Conservation (phyloP, 352 stramenopile genomes). For the Pythium rishiriense region DNA sequence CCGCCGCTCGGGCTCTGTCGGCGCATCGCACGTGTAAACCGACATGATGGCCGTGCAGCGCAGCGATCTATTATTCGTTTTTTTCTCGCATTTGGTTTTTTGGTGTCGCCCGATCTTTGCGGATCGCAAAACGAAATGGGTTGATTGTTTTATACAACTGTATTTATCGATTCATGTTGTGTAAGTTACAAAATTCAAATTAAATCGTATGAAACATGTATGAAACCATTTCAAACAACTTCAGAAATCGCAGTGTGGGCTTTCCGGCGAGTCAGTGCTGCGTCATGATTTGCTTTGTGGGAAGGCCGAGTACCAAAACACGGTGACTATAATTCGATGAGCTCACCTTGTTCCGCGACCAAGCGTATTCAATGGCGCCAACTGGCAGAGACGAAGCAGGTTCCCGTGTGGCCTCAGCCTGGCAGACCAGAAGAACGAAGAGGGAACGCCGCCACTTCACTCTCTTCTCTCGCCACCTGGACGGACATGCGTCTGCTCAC, state of each 20-base stretch:
- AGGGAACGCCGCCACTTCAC: background rate
- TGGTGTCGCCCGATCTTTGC: constrained; percentile 3
- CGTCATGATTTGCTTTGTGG: constrained; percentile 6
- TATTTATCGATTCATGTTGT: constrained; percentile 22
- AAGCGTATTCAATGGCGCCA: constrained; percentile 20
- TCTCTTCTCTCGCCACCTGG: background rate
- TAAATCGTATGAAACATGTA: background rate
- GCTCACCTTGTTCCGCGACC: constrained; percentile 15
- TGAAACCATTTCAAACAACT: constrained; percentile 12
- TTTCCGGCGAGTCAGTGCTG: constrained; percentile 8
- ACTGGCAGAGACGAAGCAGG: constrained; percentile 27
- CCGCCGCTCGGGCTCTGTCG: constrained; percentile 10
- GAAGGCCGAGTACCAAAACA: constrained; percentile 13
- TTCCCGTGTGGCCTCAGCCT: background rate
- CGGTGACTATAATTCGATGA: background rate
- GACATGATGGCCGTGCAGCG: too few species aligned
- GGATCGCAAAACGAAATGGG: constrained; percentile 3
- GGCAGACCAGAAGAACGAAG: constrained; percentile 2
- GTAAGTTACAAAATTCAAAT: background rate
- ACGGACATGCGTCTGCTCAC: constrained; percentile 16
- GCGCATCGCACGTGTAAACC: constrained; percentile 11
- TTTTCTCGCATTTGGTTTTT: background rate
- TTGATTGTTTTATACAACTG: constrained; percentile 29
- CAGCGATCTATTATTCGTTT: background rate
- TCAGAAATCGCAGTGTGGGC: constrained; percentile 7